Base-by-base conservation (phyloP, 192 early-diverging fungal genomes). In the Paraglomus occultum region DNA sequence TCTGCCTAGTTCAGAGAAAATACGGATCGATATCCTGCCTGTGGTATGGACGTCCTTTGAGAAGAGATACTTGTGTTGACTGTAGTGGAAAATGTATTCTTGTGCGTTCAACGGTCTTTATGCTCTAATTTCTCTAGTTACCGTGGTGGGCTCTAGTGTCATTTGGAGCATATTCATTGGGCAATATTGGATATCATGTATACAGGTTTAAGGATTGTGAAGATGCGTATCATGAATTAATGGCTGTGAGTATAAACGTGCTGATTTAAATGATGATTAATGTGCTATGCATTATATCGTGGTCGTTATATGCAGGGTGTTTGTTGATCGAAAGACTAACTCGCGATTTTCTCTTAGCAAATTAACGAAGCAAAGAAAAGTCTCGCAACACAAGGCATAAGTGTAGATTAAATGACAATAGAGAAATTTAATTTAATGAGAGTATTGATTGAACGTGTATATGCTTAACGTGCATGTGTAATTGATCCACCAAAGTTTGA, bases 151-250 rank as follows among this genome's bases (percentile, higher is more conserved):
- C 70, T 6, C 64, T 95, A 39, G 91, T 97, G 43, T 75, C 85
- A 1, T 93, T 97, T 73, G 94, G 95, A 7, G 82, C 92, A n/a
- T 96, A 97, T 77, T 91, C 90, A 40, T 86, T 98, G 43, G 85
- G 84, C 43, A 90, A 86, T 72, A 85, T 98, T 62, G 96, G 96
- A 23, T 94, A 87, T 62, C 88, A 89, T 52, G 83, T 98, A 49
- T 71, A 91, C 46, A 93, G 87, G 1, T 98, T 98, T 79, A 83
- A 92, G 22, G 94, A 98, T 72, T 95, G 94, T 78, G 91, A 94
- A 49, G 94, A 93, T 58, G 96, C 95, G 7, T 90, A 91, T 78
- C 76, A 85, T 42, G 90, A 91, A 72, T 85, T 98, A 38, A 79
- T 90, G 82, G 70, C 74, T 78, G 92, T 94, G 86, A 54, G 73